Conservation (phyloP, 768 basidiomycete species). For the Gymnopilus dilepis region DNA sequence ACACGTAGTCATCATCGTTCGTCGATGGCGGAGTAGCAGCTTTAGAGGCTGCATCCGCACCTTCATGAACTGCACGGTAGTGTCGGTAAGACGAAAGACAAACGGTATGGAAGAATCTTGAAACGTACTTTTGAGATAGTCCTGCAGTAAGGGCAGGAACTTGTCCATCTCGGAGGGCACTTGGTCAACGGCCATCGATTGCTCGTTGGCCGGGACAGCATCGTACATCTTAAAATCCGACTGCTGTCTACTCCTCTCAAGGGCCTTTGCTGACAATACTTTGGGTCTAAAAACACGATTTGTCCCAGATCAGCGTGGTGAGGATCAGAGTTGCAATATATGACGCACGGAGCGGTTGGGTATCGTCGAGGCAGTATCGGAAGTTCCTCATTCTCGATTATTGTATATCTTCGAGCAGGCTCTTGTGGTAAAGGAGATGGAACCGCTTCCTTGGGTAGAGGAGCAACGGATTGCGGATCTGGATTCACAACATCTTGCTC, state of each 20-base stretch:
- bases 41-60: neutral
- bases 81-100: constrained; percentile 16
- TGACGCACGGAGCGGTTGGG: constrained; percentile 46
- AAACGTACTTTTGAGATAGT: constrained; percentile 67
- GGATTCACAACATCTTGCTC: constrained; percentile 38
- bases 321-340: neutral
- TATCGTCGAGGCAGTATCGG: constrained; percentile 31
- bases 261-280: constrained; percentile 57
- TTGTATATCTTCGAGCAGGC: constrained; percentile 56
- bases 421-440: constrained; percentile 32
- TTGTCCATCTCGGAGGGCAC: constrained; percentile 70
- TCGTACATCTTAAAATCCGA: constrained; percentile 74
- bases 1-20: constrained; percentile 70
- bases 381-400: constrained; percentile 43
- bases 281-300: constrained; percentile 51
- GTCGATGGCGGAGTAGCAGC: neutral
- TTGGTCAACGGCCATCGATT: constrained; percentile 29
- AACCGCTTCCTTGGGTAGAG: constrained; percentile 10
- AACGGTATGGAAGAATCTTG: neutral
- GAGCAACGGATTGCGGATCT: constrained; percentile 22
- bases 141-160: constrained; percentile 77
- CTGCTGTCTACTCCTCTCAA: constrained; percentile 30
- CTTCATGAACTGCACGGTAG: constrained; percentile 26
- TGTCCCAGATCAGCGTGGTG: neutral
- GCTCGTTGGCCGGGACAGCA: constrained; percentile 56